Percentiles rank a stretch among this genome's conserved stretches.
Evolutionary conservation across 768 basidiomycete genomes (phyloP).

Genomic region (Kockovaella imperatae): DNA sequence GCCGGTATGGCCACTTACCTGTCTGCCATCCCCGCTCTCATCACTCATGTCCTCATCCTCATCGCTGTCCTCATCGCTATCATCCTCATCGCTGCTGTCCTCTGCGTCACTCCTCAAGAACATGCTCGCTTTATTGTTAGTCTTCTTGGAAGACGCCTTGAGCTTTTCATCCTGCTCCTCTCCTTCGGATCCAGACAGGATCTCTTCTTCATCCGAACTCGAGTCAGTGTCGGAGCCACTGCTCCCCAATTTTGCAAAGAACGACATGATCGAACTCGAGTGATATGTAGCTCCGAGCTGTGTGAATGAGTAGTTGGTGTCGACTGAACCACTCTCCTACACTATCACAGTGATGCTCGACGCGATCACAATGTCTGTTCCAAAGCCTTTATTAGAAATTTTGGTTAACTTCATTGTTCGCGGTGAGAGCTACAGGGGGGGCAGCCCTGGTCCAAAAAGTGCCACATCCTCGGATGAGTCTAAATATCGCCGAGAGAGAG

Average conservation of each 20-base stretch:
- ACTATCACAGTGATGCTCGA: too few species aligned
- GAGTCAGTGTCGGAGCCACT: constrained; percentile 32
- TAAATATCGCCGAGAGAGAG: too few species aligned
- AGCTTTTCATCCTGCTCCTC: constrained; percentile 26
- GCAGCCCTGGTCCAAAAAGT: too few species aligned
- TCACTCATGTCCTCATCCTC: constrained; percentile 44
- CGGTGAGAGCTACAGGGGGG: too few species aligned
- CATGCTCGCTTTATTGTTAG: constrained; percentile 11
- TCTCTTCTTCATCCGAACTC: constrained; percentile 36
- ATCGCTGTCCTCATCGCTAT: constrained; percentile 46
- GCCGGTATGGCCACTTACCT: constrained; percentile 6
- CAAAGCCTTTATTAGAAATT: too few species aligned
- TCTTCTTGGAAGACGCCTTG: constrained; percentile 11
- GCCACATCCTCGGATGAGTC: too few species aligned
- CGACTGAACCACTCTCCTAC: too few species aligned
- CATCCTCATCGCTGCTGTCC: constrained; percentile 51
- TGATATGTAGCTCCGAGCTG: too few species aligned
- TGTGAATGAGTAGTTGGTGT: too few species aligned
- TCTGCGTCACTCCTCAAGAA: constrained; percentile 48
- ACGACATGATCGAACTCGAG: constrained; percentile 31
- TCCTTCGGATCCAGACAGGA: constrained; percentile 38
- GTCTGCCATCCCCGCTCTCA: constrained; percentile 24
- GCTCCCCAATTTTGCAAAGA: constrained; percentile 37
- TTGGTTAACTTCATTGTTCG: too few species aligned
- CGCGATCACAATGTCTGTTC: too few species aligned